These are phyloP conservation scores for Meyerozyma sp. DNA, from an alignment of 1,139 yeast species.

Conservation along the genomic window DNA sequence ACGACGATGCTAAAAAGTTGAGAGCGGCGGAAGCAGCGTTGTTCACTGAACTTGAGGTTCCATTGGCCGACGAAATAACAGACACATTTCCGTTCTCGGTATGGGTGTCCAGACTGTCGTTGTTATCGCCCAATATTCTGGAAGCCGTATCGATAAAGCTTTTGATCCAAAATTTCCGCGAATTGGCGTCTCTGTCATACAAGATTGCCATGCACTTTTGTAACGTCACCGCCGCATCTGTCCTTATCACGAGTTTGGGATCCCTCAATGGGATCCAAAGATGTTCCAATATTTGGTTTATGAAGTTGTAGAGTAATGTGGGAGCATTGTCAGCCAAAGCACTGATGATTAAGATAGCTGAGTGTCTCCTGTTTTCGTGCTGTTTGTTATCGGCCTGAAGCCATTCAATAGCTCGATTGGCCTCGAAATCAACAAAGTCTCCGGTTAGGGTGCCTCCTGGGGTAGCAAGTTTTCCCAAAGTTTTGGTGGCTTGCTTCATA, in stretches of 20 bases:
- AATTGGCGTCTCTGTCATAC: constrained; percentile 68
- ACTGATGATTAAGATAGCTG: constrained; percentile 78
- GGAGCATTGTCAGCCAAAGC: constrained; percentile 89
- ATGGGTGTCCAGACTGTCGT: constrained; percentile 5
- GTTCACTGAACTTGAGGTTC: constrained; percentile 4
- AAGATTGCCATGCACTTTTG: constrained; percentile 75
- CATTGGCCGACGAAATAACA: not conserved
- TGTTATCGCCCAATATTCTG: constrained; percentile 26
- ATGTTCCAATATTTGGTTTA: constrained; percentile 72
- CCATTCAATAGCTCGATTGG: constrained; percentile 88
- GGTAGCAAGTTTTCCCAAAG: constrained; percentile 82
- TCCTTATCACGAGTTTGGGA: constrained; percentile 64
- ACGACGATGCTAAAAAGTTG: constrained; percentile 20
- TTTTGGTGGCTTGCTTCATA: constrained; percentile 80
- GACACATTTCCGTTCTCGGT: constrained; percentile 3
- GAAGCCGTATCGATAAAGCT: constrained; percentile 61
- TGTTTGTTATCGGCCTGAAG: constrained; percentile 74
- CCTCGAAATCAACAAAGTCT: constrained; percentile 90
- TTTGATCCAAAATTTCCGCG: constrained; percentile 70
- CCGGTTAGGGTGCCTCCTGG: constrained; percentile 89
- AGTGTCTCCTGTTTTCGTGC: constrained; percentile 76
- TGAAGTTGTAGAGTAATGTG: constrained; percentile 71
- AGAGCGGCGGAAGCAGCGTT: constrained; percentile 17
- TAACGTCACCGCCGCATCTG: constrained; percentile 80
- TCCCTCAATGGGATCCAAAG: constrained; percentile 88